phyloP scores from a whole-genome alignment of 306 rosid species.

The Comarum palustre region DNA sequence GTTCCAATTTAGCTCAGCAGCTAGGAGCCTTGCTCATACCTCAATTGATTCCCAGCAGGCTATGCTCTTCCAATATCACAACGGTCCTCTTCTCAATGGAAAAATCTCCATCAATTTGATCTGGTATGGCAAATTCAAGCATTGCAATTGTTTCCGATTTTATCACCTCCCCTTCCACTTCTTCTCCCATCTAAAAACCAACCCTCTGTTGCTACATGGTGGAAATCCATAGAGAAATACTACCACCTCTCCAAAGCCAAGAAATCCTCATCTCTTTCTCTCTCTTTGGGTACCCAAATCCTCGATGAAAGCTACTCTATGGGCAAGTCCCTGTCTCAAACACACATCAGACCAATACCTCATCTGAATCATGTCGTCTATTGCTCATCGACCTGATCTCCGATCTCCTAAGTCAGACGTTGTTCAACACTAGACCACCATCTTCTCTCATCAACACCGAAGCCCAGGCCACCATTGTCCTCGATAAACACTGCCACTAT shows the following conservation, averaged over 20 bases:
- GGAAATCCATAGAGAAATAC: slow-evolving; percentile 40
- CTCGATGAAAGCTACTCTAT: slow-evolving; percentile 34
- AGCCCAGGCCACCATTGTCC: too few relatives aligned
- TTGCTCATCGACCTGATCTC: too few relatives aligned
- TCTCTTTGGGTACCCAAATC: slow-evolving; percentile 38
- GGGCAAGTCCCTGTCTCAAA: slow-evolving; percentile 48
- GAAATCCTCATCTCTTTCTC: slow-evolving; percentile 19
- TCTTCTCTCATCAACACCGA: too few relatives aligned
- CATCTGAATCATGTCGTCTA: too few relatives aligned
- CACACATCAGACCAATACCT: too few relatives aligned
- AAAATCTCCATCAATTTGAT: slow-evolving; percentile 55
- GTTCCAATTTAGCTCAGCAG: slow-evolving; percentile 35
- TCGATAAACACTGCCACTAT: too few relatives aligned
- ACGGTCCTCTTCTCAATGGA: slow-evolving; percentile 59
- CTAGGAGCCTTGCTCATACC: slow-evolving; percentile 36
- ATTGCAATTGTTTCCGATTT: slow-evolving; percentile 59
- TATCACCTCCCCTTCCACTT: slow-evolving; percentile 49
- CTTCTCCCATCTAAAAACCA: slow-evolving; percentile 12
- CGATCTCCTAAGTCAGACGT: too few relatives aligned
- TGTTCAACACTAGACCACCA: too few relatives aligned
- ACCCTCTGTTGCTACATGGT: slow-evolving; percentile 56
- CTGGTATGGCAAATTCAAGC: slow-evolving; percentile 70
- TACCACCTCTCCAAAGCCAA: slow-evolving; percentile 30
- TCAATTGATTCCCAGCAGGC: slow-evolving; percentile 32
- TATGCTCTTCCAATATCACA: slow-evolving; percentile 61